phyloP scores from a whole-genome alignment of 164 flowering plant genomes.

The Magnolia kwangsiensis region DNA sequence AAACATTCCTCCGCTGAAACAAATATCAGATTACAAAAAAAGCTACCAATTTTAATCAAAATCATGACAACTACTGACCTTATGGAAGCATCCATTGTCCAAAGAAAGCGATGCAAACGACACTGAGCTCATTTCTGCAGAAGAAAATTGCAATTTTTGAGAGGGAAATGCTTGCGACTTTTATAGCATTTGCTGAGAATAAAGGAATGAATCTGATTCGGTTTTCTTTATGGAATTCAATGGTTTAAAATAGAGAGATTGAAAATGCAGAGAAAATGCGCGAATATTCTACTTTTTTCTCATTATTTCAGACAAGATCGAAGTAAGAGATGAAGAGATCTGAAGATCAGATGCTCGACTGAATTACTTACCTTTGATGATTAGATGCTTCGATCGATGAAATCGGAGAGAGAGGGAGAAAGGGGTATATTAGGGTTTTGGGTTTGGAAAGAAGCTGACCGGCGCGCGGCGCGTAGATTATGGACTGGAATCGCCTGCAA shows the following conservation, averaged over 20 bases:
- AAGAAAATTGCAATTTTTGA: neutral
- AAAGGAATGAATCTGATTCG: neutral
- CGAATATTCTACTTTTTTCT: slow-evolving; percentile 3
- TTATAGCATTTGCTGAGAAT: neutral
- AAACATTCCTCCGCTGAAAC: neutral
- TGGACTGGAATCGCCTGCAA: too few relatives aligned
- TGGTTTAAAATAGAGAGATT: neutral
- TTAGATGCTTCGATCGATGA: neutral
- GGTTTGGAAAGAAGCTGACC: neutral
- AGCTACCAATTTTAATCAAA: neutral
- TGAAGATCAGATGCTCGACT: slow-evolving; percentile 3
- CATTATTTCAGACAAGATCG: neutral
- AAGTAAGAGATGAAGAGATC: neutral
- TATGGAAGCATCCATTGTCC: slow-evolving; percentile 27
- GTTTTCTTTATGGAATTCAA: neutral
- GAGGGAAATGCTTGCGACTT: neutral
- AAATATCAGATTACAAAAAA: neutral
- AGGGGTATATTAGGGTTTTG: neutral
- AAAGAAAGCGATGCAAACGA: slow-evolving; percentile 27
- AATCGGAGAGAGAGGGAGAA: neutral
- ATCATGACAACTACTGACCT: slow-evolving; percentile 21
- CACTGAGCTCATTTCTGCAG: slow-evolving; percentile 33
- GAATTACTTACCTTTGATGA: slow-evolving; percentile 1
- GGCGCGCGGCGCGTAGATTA: neutral
- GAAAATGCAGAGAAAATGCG: slow-evolving; percentile 2